These are phyloP conservation scores for Gynandropsis gynandra DNA, from an alignment of 345 rosid species.

Conservation along the genomic window DNA sequence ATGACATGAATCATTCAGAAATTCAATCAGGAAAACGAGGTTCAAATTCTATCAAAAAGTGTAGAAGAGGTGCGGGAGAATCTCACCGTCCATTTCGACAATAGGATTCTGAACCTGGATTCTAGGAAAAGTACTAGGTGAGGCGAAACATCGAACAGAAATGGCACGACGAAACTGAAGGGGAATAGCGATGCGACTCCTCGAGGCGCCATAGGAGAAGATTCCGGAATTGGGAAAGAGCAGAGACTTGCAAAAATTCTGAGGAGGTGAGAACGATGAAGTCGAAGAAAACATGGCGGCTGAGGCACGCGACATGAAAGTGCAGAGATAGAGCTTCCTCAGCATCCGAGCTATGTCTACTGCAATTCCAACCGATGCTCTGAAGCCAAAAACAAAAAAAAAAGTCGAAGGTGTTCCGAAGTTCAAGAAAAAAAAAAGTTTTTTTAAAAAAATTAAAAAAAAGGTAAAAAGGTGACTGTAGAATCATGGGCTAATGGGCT, in stretches of 20 bases:
- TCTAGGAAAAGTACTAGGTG: conserved; percentile 35
- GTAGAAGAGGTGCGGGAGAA: conserved; percentile 1
- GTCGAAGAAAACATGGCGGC: conserved; percentile 26
- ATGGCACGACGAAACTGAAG: conserved; percentile 21
- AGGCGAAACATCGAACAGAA: conserved; percentile 46
- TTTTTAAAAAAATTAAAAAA: too few species aligned
- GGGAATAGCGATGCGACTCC: conserved; percentile 28
- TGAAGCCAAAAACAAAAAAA: too few species aligned
- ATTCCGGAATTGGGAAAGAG: conserved; percentile 20
- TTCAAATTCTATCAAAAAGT: not conserved
- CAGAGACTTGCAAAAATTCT: conserved; percentile 23
- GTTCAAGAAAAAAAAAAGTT: too few species aligned
- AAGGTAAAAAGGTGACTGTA: too few species aligned
- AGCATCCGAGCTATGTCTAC: conserved; percentile 20
- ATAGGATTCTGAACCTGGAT: conserved; percentile 49
- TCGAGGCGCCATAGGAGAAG: conserved; percentile 17
- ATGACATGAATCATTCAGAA: not conserved
- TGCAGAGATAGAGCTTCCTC: conserved; percentile 20
- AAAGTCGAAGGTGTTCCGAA: too few species aligned
- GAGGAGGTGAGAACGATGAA: conserved; percentile 17
- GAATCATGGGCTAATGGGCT: too few species aligned
- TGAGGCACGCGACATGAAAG: conserved; percentile 21
- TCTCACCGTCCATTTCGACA: conserved; percentile 65
- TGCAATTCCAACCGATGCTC: too few species aligned
- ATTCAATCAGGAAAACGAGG: not conserved